Evolutionary conservation across 305 asterid species (phyloP), one percentile per base, ranked within the genome.

Genomic region (Plantago coronopus): DNA sequence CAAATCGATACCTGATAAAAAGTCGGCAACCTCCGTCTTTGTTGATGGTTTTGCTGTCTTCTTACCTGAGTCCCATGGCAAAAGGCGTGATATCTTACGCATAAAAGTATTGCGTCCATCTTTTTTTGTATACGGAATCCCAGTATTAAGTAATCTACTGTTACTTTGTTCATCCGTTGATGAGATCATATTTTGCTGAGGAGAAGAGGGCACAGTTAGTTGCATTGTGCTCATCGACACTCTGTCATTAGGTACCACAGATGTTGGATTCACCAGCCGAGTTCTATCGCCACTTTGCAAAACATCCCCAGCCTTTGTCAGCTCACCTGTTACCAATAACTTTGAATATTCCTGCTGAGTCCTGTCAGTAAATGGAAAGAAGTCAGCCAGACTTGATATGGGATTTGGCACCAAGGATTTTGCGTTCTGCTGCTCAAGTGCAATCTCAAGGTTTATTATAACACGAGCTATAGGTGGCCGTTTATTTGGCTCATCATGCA

Each of bases 401-500:
- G 60, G 67, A 43, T 55, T 54, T 6, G 63, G 59, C 37, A 16
- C 62, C 53, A 44, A 47, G 64, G 78, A 66, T 50, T 67, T 70
- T 42, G 77, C 56, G 15, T 46, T 64, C 54, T 76, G 78, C 67
- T 63, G 72, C 62, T 69, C 66, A 64, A 76, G 81, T 56, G 78
- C 78, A 72, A 69, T 45, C 64, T 76, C 74, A 17, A 77, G 81
- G 23, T 67, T 67, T 64, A 73, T 59, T 40, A 76, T 64, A 54
- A 69, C 66, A 17, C 65, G 68, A 12, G 73, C 67, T 11, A 73
- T 67, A 69, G 81, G 34, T 20, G 78, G 81, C 31, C 81, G 51
- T 76, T 64, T 73, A 65, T 69, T 73, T 27, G 81, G 81, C 46
- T 77, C 78, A 57, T 67, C 69, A n/a, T 45, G 65, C 57, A 77